Evolutionary conservation across 192 early-diverging fungal species (phyloP).

Genomic region (Coemansia sp.): DNA sequence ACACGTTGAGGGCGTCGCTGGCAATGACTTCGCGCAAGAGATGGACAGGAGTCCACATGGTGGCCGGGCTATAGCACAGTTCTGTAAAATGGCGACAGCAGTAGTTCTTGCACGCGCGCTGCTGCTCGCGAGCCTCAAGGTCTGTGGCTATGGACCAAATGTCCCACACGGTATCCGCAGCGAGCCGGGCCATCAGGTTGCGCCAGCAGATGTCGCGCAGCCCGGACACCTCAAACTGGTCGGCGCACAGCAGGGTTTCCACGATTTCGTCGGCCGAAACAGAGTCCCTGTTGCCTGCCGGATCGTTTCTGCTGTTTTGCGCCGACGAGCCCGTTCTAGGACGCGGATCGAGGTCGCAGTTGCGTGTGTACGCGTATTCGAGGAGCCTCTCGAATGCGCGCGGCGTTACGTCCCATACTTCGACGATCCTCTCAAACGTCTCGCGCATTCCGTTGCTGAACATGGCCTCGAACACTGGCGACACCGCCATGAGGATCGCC

Average conservation of each 20-base stretch:
- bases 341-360: conserved; percentile 23
- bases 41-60: conserved; percentile 48
- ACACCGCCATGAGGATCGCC: conserved; percentile 53
- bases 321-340: background rate
- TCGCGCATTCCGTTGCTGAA: conserved; percentile 64
- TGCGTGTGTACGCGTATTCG: conserved; percentile 50
- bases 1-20: conserved; percentile 45
- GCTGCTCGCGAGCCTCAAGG: conserved; percentile 30
- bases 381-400: conserved; percentile 51
- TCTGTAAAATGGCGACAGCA: conserved; percentile 45
- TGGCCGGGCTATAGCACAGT: conserved; percentile 22
- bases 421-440: conserved; percentile 48
- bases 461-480: conserved; percentile 57
- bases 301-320: background rate
- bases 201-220: conserved; percentile 51
- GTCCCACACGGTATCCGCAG: conserved; percentile 45
- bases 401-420: conserved; percentile 52
- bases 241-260: conserved; percentile 48
- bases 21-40: conserved; percentile 37
- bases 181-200: conserved; percentile 20
- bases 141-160: conserved; percentile 49
- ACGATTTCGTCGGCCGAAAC: conserved; percentile 46
- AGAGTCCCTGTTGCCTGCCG: background rate
- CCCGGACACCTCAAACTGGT: conserved; percentile 39
- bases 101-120: conserved; percentile 27